Evolutionary conservation across 2,329 filamentous ascomycete genomes (phyloP).

Genomic region (Ciborinia camelliae): DNA sequence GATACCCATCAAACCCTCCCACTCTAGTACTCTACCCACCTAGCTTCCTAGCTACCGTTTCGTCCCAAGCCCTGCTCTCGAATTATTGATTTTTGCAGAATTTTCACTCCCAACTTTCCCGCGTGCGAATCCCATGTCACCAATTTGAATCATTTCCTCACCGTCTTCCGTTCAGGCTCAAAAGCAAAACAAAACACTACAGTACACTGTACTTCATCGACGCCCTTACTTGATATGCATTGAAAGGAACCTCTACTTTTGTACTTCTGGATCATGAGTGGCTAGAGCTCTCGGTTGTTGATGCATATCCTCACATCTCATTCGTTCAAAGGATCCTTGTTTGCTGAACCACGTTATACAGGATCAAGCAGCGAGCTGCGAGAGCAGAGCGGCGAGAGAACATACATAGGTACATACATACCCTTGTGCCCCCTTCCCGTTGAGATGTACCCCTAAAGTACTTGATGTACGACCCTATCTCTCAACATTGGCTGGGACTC

Average conservation of each 20-base stretch:
- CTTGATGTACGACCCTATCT: background rate
- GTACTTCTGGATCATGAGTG: conserved; percentile 11
- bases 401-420: too few relatives aligned
- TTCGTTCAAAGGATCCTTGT: background rate
- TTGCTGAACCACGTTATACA: conserved; percentile 3
- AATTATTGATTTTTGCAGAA: background rate
- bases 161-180: background rate
- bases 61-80: background rate
- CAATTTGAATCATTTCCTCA: conserved; percentile 6
- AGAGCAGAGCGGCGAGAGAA: too few relatives aligned
- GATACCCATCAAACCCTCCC: background rate
- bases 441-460: conserved; percentile 6
- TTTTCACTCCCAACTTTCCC: conserved; percentile 12
- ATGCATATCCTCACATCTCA: background rate
- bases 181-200: too few relatives aligned
- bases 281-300: background rate
- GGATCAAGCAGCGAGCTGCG: conserved; percentile 18
- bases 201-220: background rate
- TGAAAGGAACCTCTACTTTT: background rate
- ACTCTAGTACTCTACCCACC: background rate
- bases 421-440: conserved; percentile 8
- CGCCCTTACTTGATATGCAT: conserved; percentile 10
- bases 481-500: background rate
- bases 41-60: background rate
- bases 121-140: conserved; percentile 1